phyloP scores from a whole-genome alignment of 2,329 filamentous ascomycete genomes.

The Alternaria hordeiaustralica region DNA sequence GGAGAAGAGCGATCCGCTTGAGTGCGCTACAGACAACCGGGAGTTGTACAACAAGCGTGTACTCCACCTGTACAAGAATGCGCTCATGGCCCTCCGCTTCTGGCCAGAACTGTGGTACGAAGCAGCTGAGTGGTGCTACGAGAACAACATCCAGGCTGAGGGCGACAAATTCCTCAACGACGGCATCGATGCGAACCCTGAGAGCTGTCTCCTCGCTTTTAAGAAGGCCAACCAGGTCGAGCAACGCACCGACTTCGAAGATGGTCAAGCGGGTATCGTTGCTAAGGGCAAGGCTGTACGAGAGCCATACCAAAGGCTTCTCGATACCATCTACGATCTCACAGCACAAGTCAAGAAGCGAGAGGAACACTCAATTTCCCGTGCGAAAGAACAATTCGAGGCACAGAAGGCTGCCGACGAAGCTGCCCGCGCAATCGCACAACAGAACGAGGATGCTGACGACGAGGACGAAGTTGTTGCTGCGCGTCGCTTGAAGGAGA shows the following conservation, averaged over 20 bases:
- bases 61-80: conserved; percentile 90
- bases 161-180: conserved; percentile 81
- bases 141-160: conserved; percentile 73
- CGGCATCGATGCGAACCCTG: conserved; percentile 87
- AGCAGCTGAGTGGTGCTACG: conserved; percentile 89
- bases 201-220: conserved; percentile 88
- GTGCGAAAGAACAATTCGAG: conserved; percentile 62
- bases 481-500: conserved; percentile 48
- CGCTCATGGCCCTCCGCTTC: conserved; percentile 90
- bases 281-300: conserved; percentile 75
- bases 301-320: conserved; percentile 80
- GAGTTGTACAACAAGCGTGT: conserved; percentile 78
- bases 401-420: conserved; percentile 53
- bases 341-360: conserved; percentile 73
- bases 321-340: conserved; percentile 88
- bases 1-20: conserved; percentile 92
- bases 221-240: conserved; percentile 90
- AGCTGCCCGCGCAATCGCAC: conserved; percentile 46
- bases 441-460: conserved; percentile 55
- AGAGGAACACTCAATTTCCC: conserved; percentile 66
- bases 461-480: conserved; percentile 61
- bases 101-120: conserved; percentile 97
- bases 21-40: conserved; percentile 81
- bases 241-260: conserved; percentile 75
- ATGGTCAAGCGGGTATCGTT: conserved; percentile 71